Conservation (phyloP, 805 yeast genomes). For the Huiozyma naganishii region DNA sequence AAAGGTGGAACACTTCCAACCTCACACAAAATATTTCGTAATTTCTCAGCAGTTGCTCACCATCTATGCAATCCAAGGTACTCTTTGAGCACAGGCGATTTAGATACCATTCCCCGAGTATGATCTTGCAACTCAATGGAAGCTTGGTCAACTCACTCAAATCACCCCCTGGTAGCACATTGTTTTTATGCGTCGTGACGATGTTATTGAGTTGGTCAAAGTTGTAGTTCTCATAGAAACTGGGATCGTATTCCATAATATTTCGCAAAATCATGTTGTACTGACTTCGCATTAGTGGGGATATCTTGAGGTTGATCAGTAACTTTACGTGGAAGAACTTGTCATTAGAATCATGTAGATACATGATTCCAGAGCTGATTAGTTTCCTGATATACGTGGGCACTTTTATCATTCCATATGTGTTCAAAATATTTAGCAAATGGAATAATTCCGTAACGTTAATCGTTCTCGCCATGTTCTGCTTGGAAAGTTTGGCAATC, state of each 20-base stretch:
- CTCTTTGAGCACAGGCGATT: constrained; percentile 30
- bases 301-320: constrained; percentile 47
- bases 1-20: constrained; percentile 23
- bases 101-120: constrained; percentile 40
- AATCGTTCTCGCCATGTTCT: constrained; percentile 10
- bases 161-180: constrained; percentile 8
- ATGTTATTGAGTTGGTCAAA: constrained; percentile 24
- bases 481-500: constrained; percentile 28
- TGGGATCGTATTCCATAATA: constrained; percentile 33
- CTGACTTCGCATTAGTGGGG: constrained; percentile 39
- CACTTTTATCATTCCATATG: constrained; percentile 35
- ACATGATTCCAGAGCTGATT: constrained; percentile 79
- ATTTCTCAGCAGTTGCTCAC: constrained; percentile 10
- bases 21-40: constrained; percentile 16
- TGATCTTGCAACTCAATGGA: constrained; percentile 35
- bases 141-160: constrained; percentile 7
- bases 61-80: constrained; percentile 9
- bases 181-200: constrained; percentile 23
- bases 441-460: constrained; percentile 32
- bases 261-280: constrained; percentile 45
- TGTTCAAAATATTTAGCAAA: constrained; percentile 33
- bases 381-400: constrained; percentile 62
- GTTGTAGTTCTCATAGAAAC: constrained; percentile 25
- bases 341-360: constrained; percentile 43
- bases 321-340: constrained; percentile 44